Evolutionary conservation across 345 rosid genomes (phyloP), one percentile per base, ranked within the genome.

Genomic region (Camelina laxa): DNA sequence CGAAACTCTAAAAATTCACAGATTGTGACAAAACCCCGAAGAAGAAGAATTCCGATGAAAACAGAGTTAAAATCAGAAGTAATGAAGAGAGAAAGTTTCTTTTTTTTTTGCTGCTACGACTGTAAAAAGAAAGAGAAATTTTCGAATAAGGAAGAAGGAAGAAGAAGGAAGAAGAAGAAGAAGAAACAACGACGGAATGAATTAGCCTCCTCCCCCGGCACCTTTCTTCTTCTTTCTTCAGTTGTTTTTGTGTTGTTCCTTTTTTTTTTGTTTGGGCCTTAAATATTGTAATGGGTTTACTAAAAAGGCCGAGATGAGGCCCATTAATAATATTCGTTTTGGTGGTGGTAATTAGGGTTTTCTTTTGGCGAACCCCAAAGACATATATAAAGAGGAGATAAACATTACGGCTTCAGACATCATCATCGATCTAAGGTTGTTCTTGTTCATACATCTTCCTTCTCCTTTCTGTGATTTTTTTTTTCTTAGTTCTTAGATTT

Each of bases 121-220:
- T 13, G 66, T 6, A 64, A 41, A 2, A 78, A 60, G 76, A 56
- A 16, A 33, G 9, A 65, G 54, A 4, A 54, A 51, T 7, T 22
- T 73, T 60, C 54, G 82, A 73, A 73, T 45, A 69, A 60, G 11
- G 79, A 36, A 38, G 64, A 65, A 65, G 63, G 64, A 73, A 35
- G 39, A 35, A 35, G 38, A n/a, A n/a, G n/a, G n/a, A n/a, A n/a
- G 39, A 35, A 35, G 39, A 35, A 33, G 36, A 33, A 51, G n/a
- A 45, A 35, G 38, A 45, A 42, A 71, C 65, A 24, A 61, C 16
- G 68, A 67, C 65, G 75, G 57, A 9, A 19, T 74, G 9, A 33
- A 33, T 6, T 44, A 14, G 65, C 35, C 36, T 68, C 15, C 15
- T 11, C 41, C 55, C 35, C 44, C 47, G 61, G 60, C 64, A 64